Percentiles rank a stretch among this genome's conserved stretches.
These are phyloP conservation scores for Diddensiella transvaalensis DNA, from an alignment of 805 yeast genomes.

Conservation along the genomic window DNA sequence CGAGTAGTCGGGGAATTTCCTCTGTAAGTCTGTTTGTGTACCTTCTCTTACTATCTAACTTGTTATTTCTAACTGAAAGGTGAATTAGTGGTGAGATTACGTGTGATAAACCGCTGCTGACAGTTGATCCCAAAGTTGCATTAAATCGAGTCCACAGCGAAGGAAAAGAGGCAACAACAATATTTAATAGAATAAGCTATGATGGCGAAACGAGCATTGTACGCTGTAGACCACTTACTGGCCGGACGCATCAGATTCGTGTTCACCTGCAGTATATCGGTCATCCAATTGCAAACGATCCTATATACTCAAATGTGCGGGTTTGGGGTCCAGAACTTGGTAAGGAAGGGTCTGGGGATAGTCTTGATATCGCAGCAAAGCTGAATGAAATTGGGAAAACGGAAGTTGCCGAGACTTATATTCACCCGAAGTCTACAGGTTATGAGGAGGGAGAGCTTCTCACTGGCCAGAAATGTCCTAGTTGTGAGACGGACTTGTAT, in stretches of 20 bases:
- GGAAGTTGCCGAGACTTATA: constrained; percentile 59
- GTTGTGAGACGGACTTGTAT: constrained; percentile 67
- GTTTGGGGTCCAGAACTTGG: constrained; percentile 85
- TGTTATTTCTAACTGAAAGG: background rate
- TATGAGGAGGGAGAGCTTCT: constrained; percentile 57
- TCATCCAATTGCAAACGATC: constrained; percentile 88
- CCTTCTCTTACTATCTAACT: background rate
- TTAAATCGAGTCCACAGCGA: constrained; percentile 56
- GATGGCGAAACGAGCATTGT: constrained; percentile 71
- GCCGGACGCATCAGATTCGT: constrained; percentile 92
- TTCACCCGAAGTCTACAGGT: constrained; percentile 37
- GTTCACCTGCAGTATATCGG: constrained; percentile 92
- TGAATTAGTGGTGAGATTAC: constrained; percentile 37
- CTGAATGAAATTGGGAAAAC: constrained; percentile 71
- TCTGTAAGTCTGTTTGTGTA: background rate
- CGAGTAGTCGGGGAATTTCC: constrained; percentile 88
- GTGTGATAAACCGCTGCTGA: constrained; percentile 65
- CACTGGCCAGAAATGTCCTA: constrained; percentile 54
- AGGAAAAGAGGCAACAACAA: constrained; percentile 74
- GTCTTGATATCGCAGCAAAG: constrained; percentile 43
- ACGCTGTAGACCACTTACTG: constrained; percentile 81
- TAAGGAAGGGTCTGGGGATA: constrained; percentile 50
- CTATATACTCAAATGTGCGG: constrained; percentile 70
- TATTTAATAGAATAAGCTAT: constrained; percentile 62
- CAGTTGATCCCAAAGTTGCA: constrained; percentile 70